Percentiles rank a stretch among this genome's conserved stretches.
Conservation (phyloP, 2,329 filamentous ascomycete species). For the Fusarium siculi region DNA sequence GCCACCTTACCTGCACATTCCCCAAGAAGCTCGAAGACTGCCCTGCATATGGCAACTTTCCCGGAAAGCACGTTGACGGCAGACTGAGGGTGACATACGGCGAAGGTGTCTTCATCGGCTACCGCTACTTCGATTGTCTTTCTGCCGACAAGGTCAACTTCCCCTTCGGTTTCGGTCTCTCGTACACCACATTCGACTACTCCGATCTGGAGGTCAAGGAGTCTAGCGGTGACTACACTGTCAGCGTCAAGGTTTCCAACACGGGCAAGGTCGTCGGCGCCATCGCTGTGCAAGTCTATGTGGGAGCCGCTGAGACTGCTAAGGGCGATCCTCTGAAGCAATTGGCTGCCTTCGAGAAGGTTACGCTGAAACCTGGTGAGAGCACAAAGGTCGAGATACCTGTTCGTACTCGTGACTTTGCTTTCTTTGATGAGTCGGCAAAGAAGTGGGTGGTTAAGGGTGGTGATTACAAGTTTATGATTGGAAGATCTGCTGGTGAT, state of each 20-base stretch:
- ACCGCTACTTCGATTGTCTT: slow-evolving; percentile 73
- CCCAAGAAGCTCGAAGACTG: slow-evolving; percentile 70
- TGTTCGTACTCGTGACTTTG: slow-evolving; percentile 40
- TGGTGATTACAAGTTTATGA: slow-evolving; percentile 45
- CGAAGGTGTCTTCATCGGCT: slow-evolving; percentile 77
- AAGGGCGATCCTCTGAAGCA: slow-evolving; percentile 62
- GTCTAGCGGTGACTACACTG: slow-evolving; percentile 51
- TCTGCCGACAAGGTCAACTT: slow-evolving; percentile 68
- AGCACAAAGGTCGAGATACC: slow-evolving; percentile 41
- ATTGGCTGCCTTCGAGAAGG: slow-evolving; percentile 74
- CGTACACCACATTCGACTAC: slow-evolving; percentile 63
- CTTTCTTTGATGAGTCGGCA: slow-evolving; percentile 44
- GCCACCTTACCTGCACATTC: slow-evolving; percentile 72
- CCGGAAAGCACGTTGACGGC: slow-evolving; percentile 54
- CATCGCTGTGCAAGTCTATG: slow-evolving; percentile 68
- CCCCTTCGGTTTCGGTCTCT: slow-evolving; percentile 69
- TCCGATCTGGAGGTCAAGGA: slow-evolving; percentile 61
- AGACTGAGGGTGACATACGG: slow-evolving; percentile 71
- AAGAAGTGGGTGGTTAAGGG: slow-evolving; percentile 45
- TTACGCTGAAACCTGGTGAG: slow-evolving; percentile 48
- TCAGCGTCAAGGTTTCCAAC: slow-evolving; percentile 66
- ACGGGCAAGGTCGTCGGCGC: slow-evolving; percentile 62
- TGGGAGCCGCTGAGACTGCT: slow-evolving; percentile 36
- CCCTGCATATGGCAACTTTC: slow-evolving; percentile 72
- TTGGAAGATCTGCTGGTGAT: slow-evolving; percentile 42